Conservation (phyloP, 1,284 basidiomycete genomes). For the Phlebopus sp. region DNA sequence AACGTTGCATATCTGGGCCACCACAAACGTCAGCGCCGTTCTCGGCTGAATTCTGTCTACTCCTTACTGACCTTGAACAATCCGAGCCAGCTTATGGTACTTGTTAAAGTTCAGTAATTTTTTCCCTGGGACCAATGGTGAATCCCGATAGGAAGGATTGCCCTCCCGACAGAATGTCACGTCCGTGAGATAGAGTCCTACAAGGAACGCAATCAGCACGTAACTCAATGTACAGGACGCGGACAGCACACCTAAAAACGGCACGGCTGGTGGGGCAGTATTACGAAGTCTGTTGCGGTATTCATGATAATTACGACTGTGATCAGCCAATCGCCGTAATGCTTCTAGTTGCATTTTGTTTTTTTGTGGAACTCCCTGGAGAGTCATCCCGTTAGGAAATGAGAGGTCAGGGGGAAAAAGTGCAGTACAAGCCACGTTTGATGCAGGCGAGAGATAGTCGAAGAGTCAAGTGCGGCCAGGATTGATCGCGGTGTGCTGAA, state of each 20-base stretch:
- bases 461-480: slow-evolving; percentile 91
- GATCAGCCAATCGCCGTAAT: slow-evolving; percentile 84
- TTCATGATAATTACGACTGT: slow-evolving; percentile 87
- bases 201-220: slow-evolving; percentile 13
- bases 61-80: slow-evolving; percentile 66
- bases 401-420: slow-evolving; percentile 30
- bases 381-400: slow-evolving; percentile 11
- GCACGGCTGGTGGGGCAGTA: slow-evolving; percentile 84
- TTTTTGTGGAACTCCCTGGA: slow-evolving; percentile 81
- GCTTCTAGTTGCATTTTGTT: slow-evolving; percentile 78
- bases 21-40: slow-evolving; percentile 8
- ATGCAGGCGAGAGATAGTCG: slow-evolving; percentile 86
- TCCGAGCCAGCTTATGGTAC: slow-evolving; percentile 86
- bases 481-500: slow-evolving; percentile 93
- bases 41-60: neutral
- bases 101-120: slow-evolving; percentile 95
- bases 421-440: slow-evolving; percentile 89
- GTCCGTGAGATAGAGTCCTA: slow-evolving; percentile 85
- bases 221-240: neutral
- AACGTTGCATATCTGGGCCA: slow-evolving; percentile 83
- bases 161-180: slow-evolving; percentile 96
- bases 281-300: slow-evolving; percentile 85
- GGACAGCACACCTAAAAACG: slow-evolving; percentile 73
- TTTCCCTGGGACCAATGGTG: slow-evolving; percentile 72
- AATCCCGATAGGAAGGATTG: slow-evolving; percentile 84